phyloP scores from a whole-genome alignment of 2,329 filamentous ascomycete species.

The Conoideocrella luteorostrata region DNA sequence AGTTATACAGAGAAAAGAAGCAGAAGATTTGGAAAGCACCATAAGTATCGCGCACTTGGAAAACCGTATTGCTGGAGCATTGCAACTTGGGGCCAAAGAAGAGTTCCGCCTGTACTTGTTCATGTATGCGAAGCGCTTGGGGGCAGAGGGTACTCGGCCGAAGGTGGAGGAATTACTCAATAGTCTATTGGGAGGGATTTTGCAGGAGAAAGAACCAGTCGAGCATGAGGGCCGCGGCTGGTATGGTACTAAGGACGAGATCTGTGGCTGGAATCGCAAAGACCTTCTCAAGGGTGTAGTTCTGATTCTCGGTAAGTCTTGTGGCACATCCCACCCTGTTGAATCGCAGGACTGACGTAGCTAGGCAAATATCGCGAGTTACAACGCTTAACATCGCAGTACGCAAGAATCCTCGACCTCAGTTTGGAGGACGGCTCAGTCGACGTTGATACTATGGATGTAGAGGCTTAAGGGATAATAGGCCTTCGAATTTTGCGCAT shows the following conservation, averaged over 20 bases:
- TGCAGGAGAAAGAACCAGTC: conserved; percentile 48
- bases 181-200: conserved; percentile 67
- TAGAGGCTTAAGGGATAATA: conserved; percentile 28
- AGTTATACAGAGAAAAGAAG: conserved; percentile 80
- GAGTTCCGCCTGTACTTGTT: conserved; percentile 94
- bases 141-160: conserved; percentile 75
- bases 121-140: conserved; percentile 95
- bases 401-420: conserved; percentile 73
- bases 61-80: conserved; percentile 83
- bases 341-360: not conserved
- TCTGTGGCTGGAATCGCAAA: conserved; percentile 87
- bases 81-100: conserved; percentile 77
- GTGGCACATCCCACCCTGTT: conserved; percentile 17
- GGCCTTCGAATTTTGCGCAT: not conserved
- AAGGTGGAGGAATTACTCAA: conserved; percentile 93
- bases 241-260: conserved; percentile 60
- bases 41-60: conserved; percentile 93
- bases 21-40: conserved; percentile 82
- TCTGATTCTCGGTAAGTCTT: conserved; percentile 74
- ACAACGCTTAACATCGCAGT: conserved; percentile 90
- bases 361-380: conserved; percentile 91
- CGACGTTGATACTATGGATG: conserved; percentile 38
- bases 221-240: conserved; percentile 48
- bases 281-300: conserved; percentile 87
- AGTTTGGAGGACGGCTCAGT: conserved; percentile 39